Base-by-base conservation (phyloP, 345 rosid species). In the Acer campestre region DNA sequence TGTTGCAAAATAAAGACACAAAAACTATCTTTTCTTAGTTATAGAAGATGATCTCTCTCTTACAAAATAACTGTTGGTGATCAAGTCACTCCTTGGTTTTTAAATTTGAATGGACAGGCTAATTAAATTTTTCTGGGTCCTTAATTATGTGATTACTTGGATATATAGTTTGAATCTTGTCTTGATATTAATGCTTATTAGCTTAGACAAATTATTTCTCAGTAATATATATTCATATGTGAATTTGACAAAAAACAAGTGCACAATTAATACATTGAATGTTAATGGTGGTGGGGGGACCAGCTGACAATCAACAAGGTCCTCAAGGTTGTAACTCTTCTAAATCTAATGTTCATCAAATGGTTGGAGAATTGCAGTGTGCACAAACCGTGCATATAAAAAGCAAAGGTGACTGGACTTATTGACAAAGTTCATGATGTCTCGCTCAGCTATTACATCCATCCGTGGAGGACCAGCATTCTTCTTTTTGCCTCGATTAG, bases 381-480 rank as follows among this genome's bases (percentile, higher is more conserved):
- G 75, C 68, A 44, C 22, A 55, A 51, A 7, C 16, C 18, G 42
- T 38, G 66, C 72, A 27, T 67, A 25, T 46, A 53, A 62, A 69
- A 69, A 35, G 38, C 38, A 35, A 35, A 68, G 53, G 61, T 61
- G 69, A 42, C 31, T 44, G 59, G 67, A 56, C 73, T 0, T 67
- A 10, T 65, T 78, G 64, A 29, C 61, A 46, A 23, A 44, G 61
- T 66, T 70, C 77, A 75, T 49, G 70, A 66, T 58, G 71, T 79
- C 40, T 72, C 18, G 38, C 68, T 67, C 64, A 42, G 68, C 75
- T 18, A 55, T 53, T 56, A 58, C 38, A 44, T 69, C 49, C 42
- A 75, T 42, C 6, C 63, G 68, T 44, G 44, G 61, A 70, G 82
- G 73, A 70, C 79, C 76, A 40, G 42, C 49, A 16, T 44, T 65